Conservation (phyloP, 2,329 filamentous ascomycete species). For the Trichophyton rubrum region DNA sequence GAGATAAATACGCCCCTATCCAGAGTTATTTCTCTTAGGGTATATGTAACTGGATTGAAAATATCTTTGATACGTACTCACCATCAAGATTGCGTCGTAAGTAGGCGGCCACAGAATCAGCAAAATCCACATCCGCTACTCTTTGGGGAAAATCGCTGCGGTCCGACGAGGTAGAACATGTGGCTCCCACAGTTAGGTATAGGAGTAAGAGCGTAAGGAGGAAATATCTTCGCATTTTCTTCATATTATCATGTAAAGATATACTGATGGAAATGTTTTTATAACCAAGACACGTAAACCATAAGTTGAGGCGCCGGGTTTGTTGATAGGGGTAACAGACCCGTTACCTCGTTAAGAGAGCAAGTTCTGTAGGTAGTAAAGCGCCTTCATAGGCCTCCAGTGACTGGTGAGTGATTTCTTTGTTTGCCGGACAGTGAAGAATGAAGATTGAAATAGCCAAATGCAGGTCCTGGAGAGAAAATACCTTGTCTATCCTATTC, state of each 20-base stretch:
- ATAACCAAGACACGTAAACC: neutral
- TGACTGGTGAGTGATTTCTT: neutral
- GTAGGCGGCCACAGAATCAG: neutral
- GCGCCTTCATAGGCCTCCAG: neutral
- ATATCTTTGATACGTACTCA: neutral
- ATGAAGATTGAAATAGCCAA: neutral
- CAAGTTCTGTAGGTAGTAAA: neutral
- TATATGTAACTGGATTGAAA: neutral
- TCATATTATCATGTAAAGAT: neutral
- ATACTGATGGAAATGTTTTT: neutral
- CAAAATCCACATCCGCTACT: neutral
- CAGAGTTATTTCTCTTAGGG: too few species aligned
- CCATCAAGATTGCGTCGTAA: neutral
- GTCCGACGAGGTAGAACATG: neutral
- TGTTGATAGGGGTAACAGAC: neutral
- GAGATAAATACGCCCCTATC: too few species aligned
- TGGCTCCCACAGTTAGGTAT: neutral
- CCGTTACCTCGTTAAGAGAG: neutral
- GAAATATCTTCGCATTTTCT: neutral
- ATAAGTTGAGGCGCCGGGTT: neutral
- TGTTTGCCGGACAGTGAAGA: neutral
- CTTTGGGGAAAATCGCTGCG: neutral
- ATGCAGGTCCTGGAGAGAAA: neutral
- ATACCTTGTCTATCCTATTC: neutral
- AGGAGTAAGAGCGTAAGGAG: neutral